Percentiles rank a stretch among this genome's conserved stretches.
Evolutionary conservation across 805 yeast species (phyloP).

Genomic region (Candida parachauliodes): DNA sequence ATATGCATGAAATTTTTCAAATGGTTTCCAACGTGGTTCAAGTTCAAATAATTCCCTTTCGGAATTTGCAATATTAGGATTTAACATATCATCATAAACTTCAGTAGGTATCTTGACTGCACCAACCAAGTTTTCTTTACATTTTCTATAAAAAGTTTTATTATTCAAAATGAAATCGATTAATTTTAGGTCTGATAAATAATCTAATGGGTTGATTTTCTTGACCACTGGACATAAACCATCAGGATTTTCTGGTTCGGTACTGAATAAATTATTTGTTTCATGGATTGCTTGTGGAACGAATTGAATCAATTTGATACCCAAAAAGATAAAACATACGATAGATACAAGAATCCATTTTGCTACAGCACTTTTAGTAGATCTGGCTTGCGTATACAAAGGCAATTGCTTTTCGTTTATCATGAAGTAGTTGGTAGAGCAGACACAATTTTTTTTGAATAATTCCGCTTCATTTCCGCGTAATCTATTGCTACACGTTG

Average conservation of each 20-base stretch:
- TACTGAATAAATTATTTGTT: background rate
- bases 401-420: conserved; percentile 6
- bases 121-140: conserved; percentile 20
- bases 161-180: conserved; percentile 25
- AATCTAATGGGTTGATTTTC: conserved; percentile 25
- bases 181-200: conserved; percentile 17
- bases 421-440: background rate
- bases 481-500: no score
- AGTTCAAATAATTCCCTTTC: conserved; percentile 22
- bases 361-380: background rate
- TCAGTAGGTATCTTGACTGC: conserved; percentile 32
- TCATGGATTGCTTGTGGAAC: background rate
- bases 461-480: conserved; percentile 1
- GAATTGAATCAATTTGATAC: background rate
- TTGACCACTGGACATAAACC: conserved; percentile 33
- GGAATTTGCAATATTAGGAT: conserved; percentile 22
- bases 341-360: no score
- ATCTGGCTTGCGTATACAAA: background rate
- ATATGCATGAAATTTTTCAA: conserved; percentile 26
- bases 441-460: background rate
- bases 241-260: conserved; percentile 21
- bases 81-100: conserved; percentile 27
- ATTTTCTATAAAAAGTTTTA: conserved; percentile 18
- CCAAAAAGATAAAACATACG: background rate
- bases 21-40: conserved; percentile 25